Percentiles rank a stretch among this genome's conserved stretches.
phyloP scores from a whole-genome alignment of 2,329 filamentous ascomycete genomes.

The Septoria linicola region DNA sequence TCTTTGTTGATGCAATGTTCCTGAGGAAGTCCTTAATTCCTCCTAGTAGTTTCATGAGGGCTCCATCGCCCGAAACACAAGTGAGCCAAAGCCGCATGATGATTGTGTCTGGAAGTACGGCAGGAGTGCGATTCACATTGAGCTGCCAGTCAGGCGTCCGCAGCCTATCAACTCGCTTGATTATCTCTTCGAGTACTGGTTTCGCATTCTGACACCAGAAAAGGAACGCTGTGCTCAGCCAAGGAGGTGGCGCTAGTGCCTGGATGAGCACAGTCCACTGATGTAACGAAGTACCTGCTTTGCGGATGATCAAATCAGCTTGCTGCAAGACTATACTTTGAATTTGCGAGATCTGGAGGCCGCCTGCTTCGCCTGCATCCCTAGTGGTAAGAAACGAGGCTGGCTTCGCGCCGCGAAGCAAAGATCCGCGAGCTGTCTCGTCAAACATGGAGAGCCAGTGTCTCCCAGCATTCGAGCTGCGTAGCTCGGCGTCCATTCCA shows the following conservation, averaged over 20 bases:
- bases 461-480: conserved; percentile 19
- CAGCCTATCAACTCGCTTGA: conserved; percentile 18
- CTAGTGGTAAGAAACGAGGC: conserved; percentile 5
- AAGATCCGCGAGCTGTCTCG: not conserved
- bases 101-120: conserved; percentile 28
- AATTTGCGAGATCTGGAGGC: conserved; percentile 6
- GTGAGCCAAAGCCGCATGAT: conserved; percentile 33
- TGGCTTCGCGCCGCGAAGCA: not conserved
- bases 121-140: conserved; percentile 15
- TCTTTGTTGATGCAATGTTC: too few species aligned
- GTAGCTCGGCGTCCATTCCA: conserved; percentile 20
- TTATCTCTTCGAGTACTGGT: conserved; percentile 21
- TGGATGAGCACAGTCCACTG: conserved; percentile 10
- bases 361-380: conserved; percentile 6
- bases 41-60: not conserved
- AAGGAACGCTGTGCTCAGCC: not conserved
- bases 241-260: not conserved
- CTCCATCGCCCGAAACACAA: conserved; percentile 15
- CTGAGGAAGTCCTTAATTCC: too few species aligned
- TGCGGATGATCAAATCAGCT: conserved; percentile 14
- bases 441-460: conserved; percentile 35
- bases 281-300: not conserved
- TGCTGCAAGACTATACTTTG: conserved; percentile 15
- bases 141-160: conserved; percentile 23
- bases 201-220: conserved; percentile 16